Conservation (phyloP, 2,329 filamentous ascomycete genomes). For the Pseudogymnoascus sp. region DNA sequence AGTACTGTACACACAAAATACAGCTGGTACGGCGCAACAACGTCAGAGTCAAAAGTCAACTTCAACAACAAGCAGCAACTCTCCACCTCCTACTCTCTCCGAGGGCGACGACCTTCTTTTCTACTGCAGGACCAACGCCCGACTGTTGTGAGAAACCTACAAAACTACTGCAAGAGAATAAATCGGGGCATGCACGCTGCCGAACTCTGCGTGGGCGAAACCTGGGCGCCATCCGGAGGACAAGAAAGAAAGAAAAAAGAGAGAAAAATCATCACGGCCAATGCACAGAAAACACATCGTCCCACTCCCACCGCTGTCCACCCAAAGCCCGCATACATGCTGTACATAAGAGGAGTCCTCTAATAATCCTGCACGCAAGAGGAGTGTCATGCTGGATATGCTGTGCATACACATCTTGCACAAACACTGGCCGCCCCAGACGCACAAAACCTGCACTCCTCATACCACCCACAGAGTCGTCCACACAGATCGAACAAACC, state of each 20-base stretch:
- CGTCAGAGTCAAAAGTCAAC: not conserved
- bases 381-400: not conserved
- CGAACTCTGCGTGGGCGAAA: not conserved
- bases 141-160: not conserved
- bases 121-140: not conserved
- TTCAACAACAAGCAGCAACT: not conserved
- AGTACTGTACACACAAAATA: not conserved
- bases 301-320: not conserved
- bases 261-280: not conserved
- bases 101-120: not conserved
- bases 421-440: not conserved
- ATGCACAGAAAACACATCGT: conserved; percentile 6
- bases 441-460: not conserved
- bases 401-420: not conserved
- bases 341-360: not conserved
- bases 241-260: not conserved
- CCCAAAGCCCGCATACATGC: not conserved
- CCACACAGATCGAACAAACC: not conserved
- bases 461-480: not conserved
- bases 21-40: not conserved
- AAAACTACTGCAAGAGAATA: not conserved
- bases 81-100: not conserved
- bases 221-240: not conserved
- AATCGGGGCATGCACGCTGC: not conserved
- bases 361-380: not conserved